Conservation (phyloP, 345 rosid species). For the Hypericum perforatum region DNA sequence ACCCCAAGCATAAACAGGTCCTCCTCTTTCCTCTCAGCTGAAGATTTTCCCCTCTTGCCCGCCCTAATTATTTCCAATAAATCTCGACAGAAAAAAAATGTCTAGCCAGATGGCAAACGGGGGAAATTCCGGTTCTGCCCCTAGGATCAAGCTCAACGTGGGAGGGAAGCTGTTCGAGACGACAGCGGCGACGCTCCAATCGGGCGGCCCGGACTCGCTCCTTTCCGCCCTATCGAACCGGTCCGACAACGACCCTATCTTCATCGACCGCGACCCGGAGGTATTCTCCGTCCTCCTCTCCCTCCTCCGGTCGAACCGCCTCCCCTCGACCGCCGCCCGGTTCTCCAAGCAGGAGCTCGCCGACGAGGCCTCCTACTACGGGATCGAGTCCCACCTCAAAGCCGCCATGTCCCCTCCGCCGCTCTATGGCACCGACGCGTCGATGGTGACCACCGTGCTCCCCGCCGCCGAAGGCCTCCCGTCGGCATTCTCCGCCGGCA, state of each 20-base stretch:
- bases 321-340: constrained; percentile 47
- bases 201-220: constrained; percentile 75
- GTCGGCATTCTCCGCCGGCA: constrained; percentile 53
- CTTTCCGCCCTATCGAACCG: constrained; percentile 60
- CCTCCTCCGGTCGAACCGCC: constrained; percentile 61
- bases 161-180: constrained; percentile 84
- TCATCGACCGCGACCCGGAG: constrained; percentile 93
- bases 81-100: no score
- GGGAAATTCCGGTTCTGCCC: constrained; percentile 3
- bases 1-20: no score
- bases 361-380: constrained; percentile 83
- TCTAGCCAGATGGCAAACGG: constrained; percentile 6
- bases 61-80: no score
- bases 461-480: constrained; percentile 66
- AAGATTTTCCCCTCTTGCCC: no score
- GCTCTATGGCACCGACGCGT: constrained; percentile 64
- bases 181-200: constrained; percentile 57
- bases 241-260: constrained; percentile 34
- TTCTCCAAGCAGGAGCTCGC: constrained; percentile 79
- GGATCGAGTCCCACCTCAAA: constrained; percentile 58
- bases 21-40: no score
- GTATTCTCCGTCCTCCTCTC: constrained; percentile 74
- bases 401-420: constrained; percentile 58
- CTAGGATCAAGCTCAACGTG: constrained; percentile 64
- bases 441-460: constrained; percentile 43